Evolutionary conservation across 495 filamentous ascomycete species (phyloP).

Genomic region (Astrothelium macrocarpum): DNA sequence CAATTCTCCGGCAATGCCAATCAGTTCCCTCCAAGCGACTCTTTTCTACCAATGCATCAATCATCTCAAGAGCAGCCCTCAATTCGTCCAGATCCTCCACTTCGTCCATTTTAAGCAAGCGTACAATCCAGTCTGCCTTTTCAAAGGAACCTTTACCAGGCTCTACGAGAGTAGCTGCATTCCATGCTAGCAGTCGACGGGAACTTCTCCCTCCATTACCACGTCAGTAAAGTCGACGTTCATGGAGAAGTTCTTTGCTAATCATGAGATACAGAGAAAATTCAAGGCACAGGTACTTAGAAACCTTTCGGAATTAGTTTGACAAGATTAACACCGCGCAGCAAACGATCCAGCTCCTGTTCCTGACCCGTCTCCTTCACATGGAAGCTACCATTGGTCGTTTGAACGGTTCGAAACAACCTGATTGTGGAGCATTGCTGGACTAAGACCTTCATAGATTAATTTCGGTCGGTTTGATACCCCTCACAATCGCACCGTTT

Average conservation of each 20-base stretch:
- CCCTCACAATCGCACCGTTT: conserved; percentile 84
- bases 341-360: conserved; percentile 80
- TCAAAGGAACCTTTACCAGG: conserved; percentile 16
- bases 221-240: conserved; percentile 23
- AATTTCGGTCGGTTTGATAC: conserved; percentile 66
- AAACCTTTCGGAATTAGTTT: background rate
- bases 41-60: conserved; percentile 19
- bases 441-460: conserved; percentile 36
- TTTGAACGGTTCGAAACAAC: conserved; percentile 63
- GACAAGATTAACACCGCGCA: conserved; percentile 23
- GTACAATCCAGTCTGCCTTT: conserved; percentile 21
- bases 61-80: conserved; percentile 20
- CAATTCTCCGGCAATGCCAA: conserved; percentile 28
- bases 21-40: conserved; percentile 23
- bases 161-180: conserved; percentile 29
- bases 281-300: conserved; percentile 21
- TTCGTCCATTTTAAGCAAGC: conserved; percentile 17
- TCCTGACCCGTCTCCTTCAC: conserved; percentile 57
- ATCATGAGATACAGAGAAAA: conserved; percentile 10
- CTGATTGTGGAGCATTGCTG: background rate
- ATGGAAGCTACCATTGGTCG: conserved; percentile 97
- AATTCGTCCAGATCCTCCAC: conserved; percentile 14
- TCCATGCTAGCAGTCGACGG: conserved; percentile 32
- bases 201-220: conserved; percentile 40
- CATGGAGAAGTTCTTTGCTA: background rate